phyloP scores from a whole-genome alignment of 371 early-diverging fungal species.

The Lichtheimia corymbifera region DNA sequence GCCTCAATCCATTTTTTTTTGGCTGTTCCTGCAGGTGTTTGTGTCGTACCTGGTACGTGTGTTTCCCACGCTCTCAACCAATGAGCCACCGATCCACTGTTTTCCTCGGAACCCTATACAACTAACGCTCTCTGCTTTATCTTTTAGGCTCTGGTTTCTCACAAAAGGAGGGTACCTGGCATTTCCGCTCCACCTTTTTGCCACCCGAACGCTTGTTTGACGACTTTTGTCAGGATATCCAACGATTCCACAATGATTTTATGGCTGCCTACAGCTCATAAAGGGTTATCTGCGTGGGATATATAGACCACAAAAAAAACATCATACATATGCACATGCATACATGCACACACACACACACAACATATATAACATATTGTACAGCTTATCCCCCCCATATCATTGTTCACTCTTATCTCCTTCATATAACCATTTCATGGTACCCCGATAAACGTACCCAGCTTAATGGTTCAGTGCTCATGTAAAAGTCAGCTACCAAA shows the following conservation, averaged over 20 bases:
- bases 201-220: slow-evolving; percentile 93
- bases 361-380: too few species aligned
- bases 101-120: slow-evolving; percentile 3
- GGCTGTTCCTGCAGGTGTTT: slow-evolving; percentile 24
- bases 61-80: not conserved
- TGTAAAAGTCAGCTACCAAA: too few species aligned
- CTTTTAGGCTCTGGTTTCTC: slow-evolving; percentile 76
- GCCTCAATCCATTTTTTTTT: too few species aligned
- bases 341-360: too few species aligned
- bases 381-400: too few species aligned
- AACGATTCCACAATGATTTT: slow-evolving; percentile 80
- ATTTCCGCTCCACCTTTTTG: slow-evolving; percentile 96
- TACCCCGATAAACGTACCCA: too few species aligned
- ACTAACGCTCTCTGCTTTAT: not conserved
- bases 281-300: not conserved
- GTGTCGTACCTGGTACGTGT: slow-evolving; percentile 61
- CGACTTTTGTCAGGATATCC: slow-evolving; percentile 73
- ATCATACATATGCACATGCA: too few species aligned
- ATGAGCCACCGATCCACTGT: not conserved
- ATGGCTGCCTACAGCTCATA: slow-evolving; percentile 70
- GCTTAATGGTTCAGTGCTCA: too few species aligned
- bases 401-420: too few species aligned
- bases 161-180: slow-evolving; percentile 88
- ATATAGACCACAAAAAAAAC: too few species aligned
- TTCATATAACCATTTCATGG: too few species aligned